Percentiles rank a stretch among this genome's conserved stretches.
These are phyloP conservation scores for Violaceomyces palustris DNA, from an alignment of 1,284 basidiomycete genomes.

Conservation along the genomic window DNA sequence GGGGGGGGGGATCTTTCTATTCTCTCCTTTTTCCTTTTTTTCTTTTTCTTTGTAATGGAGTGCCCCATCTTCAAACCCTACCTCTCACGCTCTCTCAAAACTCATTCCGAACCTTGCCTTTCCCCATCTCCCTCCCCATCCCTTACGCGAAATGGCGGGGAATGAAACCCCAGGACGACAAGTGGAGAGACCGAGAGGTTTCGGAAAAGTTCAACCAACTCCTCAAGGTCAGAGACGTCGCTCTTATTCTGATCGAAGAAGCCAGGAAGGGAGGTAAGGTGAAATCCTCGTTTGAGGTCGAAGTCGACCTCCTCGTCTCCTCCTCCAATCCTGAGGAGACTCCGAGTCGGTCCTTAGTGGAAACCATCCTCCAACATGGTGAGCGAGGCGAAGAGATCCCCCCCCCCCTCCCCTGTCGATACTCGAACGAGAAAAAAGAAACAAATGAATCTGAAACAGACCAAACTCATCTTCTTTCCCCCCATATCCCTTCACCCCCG, in stretches of 20 bases:
- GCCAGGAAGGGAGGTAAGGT: constrained; percentile 14
- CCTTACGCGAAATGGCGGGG: too few species aligned
- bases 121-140: too few species aligned
- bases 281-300: constrained; percentile 32
- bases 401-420: not conserved
- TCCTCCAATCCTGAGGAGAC: not conserved
- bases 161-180: constrained; percentile 7
- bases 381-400: not conserved
- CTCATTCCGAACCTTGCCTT: too few species aligned
- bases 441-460: too few species aligned
- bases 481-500: not conserved
- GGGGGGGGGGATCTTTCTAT: not conserved
- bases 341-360: not conserved
- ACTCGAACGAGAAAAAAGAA: too few species aligned
- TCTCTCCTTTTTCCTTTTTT: not conserved
- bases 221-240: constrained; percentile 19
- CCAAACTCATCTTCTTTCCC: not conserved
- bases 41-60: constrained; percentile 1
- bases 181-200: constrained; percentile 14
- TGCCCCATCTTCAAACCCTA: not conserved
- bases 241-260: constrained; percentile 26
- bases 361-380: not conserved
- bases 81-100: constrained; percentile 1
- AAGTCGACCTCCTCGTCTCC: constrained; percentile 15
- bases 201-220: constrained; percentile 9